A percentile compares a stretch with the other conserved stretches of the same genome.
phyloP scores from a whole-genome alignment of 129 eudicot genomes.

The Escallonia rubra region DNA sequence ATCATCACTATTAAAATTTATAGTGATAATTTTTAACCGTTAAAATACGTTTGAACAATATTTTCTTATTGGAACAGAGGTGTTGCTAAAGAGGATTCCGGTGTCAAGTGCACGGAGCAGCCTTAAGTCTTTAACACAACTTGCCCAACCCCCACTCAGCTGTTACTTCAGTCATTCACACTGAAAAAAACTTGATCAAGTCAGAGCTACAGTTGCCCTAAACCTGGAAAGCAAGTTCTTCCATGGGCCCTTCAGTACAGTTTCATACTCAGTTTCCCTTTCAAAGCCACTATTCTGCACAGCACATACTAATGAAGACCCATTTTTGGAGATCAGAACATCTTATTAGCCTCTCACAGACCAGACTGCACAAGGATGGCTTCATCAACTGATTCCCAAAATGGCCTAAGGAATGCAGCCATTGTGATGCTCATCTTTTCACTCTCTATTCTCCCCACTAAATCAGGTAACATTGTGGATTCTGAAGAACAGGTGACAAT shows the following conservation, averaged over 20 bases:
- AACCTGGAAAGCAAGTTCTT: conserved; percentile 6
- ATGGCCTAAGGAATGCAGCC: neutral
- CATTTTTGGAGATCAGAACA: neutral
- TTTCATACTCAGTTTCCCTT: no score
- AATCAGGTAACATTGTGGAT: conserved; percentile 15
- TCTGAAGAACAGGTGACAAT: neutral
- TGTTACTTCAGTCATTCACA: conserved; percentile 8
- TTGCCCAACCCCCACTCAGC: no score
- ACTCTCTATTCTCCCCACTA: conserved; percentile 11
- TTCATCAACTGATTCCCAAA: conserved; percentile 5
- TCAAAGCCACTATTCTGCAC: neutral
- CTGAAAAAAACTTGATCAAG: neutral
- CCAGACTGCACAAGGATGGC: conserved; percentile 1
- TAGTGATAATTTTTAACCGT: no score
- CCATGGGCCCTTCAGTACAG: neutral
- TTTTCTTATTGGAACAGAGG: no score
- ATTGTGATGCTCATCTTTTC: conserved; percentile 9
- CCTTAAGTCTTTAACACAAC: no score
- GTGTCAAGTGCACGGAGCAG: no score
- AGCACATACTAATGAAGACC: neutral
- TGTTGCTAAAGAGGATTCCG: no score
- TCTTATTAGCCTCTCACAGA: neutral
- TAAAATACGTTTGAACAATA: no score
- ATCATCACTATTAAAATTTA: no score
- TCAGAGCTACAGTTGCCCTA: conserved; percentile 6